phyloP scores from a whole-genome alignment of 768 basidiomycete genomes.

The Crepidotus variabilis region DNA sequence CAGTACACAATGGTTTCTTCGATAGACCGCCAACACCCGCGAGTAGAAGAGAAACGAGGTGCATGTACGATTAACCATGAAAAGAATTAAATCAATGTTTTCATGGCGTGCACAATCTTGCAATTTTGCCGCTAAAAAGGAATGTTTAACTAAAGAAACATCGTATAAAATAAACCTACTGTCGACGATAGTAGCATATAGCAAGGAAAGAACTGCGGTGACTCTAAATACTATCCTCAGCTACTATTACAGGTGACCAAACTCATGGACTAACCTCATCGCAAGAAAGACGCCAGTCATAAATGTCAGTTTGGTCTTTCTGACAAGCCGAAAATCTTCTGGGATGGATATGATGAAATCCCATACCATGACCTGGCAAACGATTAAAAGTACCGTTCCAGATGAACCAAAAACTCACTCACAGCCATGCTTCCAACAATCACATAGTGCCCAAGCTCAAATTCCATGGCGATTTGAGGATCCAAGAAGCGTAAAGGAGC shows the following conservation, averaged over 20 bases:
- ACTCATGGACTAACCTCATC: not conserved
- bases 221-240: not conserved
- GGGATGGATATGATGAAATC: not conserved
- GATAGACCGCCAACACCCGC: conserved; percentile 8
- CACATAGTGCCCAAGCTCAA: not conserved
- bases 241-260: not conserved
- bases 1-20: conserved; percentile 1
- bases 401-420: not conserved
- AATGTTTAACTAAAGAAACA: not conserved
- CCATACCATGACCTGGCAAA: not conserved
- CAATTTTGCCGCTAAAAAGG: not conserved
- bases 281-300: not conserved
- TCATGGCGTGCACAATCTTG: not conserved
- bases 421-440: not conserved
- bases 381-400: not conserved
- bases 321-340: not conserved
- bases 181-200: not conserved
- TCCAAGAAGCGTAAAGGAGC: not conserved
- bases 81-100: not conserved
- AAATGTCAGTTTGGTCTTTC: not conserved
- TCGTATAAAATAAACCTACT: not conserved
- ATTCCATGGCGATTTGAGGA: not conserved
- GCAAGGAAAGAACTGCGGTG: not conserved
- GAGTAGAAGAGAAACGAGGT: conserved; percentile 9
- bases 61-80: not conserved